Evolutionary conservation across 176 grass and related monocot genomes (phyloP).

Genomic region (Hordeum marinum): DNA sequence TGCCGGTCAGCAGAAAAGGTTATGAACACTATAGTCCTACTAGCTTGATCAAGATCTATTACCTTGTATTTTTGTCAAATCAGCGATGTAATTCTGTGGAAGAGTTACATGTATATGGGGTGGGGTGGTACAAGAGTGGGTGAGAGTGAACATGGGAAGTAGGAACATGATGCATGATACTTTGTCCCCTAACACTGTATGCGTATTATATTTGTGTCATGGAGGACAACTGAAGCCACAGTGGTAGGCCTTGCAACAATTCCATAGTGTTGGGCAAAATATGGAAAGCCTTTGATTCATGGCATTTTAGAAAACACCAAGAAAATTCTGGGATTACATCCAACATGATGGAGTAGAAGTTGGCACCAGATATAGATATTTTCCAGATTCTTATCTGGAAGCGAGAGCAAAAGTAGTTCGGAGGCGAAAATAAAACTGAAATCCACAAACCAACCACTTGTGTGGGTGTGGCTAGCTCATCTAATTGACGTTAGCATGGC

Average conservation of each 20-base stretch:
- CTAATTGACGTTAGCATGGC: no score
- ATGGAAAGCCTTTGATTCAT: not conserved
- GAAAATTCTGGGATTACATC: not conserved
- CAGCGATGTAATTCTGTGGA: not conserved
- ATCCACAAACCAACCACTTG: not conserved
- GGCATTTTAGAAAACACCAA: not conserved
- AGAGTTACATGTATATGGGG: not conserved
- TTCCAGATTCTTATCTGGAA: not conserved
- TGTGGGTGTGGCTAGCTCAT: no score
- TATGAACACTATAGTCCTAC: no score
- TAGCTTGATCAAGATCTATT: slow-evolving; percentile 17
- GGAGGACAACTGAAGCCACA: not conserved
- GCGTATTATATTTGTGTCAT: not conserved
- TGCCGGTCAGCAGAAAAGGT: not conserved
- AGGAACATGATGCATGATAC: slow-evolving; percentile 13
- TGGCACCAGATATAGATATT: not conserved
- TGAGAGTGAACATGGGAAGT: slow-evolving; percentile 20
- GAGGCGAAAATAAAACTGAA: not conserved
- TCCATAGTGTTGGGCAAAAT: not conserved
- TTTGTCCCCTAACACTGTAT: not conserved
- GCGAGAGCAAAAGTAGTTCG: not conserved
- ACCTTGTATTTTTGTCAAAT: slow-evolving; percentile 5
- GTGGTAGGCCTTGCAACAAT: not conserved
- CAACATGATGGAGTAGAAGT: not conserved
- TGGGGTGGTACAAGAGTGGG: slow-evolving; percentile 14